phyloP scores from a whole-genome alignment of 169 alveolate genomes.

The Eimeria necatrix region DNA sequence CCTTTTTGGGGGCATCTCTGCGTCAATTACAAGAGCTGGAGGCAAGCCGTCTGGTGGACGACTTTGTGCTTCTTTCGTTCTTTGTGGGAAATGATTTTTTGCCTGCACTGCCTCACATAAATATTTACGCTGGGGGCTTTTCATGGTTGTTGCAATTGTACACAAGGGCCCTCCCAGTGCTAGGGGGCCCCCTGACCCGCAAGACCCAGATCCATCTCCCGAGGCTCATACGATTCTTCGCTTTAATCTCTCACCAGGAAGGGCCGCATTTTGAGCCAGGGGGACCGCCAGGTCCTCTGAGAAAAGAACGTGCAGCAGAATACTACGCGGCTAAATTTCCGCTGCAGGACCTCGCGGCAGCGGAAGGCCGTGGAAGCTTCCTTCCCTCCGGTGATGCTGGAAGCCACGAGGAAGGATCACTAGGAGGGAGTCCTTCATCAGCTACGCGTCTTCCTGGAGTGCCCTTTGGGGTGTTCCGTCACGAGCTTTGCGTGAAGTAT shows the following conservation, averaged over 20 bases:
- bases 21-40: conserved; percentile 88
- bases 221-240: conserved; percentile 58
- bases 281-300: conserved; percentile 31
- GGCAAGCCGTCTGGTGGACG: conserved; percentile 95
- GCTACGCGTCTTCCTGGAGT: background rate
- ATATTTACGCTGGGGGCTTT: conserved; percentile 67
- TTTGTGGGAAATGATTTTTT: conserved; percentile 98
- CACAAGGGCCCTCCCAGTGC: conserved; percentile 60
- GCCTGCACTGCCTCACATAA: conserved; percentile 97
- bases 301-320: conserved; percentile 5
- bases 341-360: conserved; percentile 51
- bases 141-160: conserved; percentile 39
- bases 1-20: background rate
- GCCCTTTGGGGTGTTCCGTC: conserved; percentile 54
- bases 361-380: background rate
- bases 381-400: background rate
- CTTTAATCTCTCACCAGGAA: conserved; percentile 48
- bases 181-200: conserved; percentile 74
- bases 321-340: conserved; percentile 75
- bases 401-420: no score
- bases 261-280: conserved; percentile 35
- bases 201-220: conserved; percentile 64
- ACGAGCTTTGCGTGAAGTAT: conserved; percentile 27
- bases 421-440: background rate
- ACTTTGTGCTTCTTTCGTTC: conserved; percentile 96